These are phyloP conservation scores for Ettlia oleoabundans DNA, from an alignment of 139 green algal genomes.

Conservation along the genomic window DNA sequence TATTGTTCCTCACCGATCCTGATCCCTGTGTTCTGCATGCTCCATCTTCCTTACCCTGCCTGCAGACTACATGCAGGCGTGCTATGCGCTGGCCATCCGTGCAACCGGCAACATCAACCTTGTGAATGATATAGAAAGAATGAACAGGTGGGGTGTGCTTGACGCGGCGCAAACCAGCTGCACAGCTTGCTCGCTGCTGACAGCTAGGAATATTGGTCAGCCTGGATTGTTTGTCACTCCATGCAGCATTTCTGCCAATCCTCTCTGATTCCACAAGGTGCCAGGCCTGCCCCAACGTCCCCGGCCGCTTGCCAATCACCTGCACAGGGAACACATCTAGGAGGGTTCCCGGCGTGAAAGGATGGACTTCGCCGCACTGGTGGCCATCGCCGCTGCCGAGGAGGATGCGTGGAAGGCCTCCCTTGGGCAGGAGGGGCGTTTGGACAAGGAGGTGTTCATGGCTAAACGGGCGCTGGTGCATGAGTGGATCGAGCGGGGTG, in stretches of 20 bases:
- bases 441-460: background rate
- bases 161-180: too few species aligned
- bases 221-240: too few species aligned
- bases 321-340: too few species aligned
- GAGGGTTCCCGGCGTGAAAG: too few species aligned
- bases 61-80: conserved; percentile 18
- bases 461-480: conserved; percentile 26
- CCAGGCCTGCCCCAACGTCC: too few species aligned
- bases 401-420: background rate
- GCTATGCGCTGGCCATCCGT: conserved; percentile 15
- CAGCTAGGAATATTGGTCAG: too few species aligned
- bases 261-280: too few species aligned
- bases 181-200: too few species aligned
- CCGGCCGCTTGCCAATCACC: too few species aligned
- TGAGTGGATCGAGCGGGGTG: conserved; percentile 23
- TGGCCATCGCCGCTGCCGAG: background rate
- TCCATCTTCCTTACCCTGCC: background rate
- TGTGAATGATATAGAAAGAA: background rate
- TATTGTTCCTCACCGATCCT: too few species aligned
- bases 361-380: background rate
- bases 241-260: too few species aligned
- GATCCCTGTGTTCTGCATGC: background rate
- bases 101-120: background rate
- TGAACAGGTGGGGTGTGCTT: background rate
- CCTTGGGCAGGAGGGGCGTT: background rate